Percentiles rank a stretch among this genome's conserved stretches.
These are phyloP conservation scores for Neoboletus brunneissimus DNA, from an alignment of 768 basidiomycete genomes.

Conservation along the genomic window DNA sequence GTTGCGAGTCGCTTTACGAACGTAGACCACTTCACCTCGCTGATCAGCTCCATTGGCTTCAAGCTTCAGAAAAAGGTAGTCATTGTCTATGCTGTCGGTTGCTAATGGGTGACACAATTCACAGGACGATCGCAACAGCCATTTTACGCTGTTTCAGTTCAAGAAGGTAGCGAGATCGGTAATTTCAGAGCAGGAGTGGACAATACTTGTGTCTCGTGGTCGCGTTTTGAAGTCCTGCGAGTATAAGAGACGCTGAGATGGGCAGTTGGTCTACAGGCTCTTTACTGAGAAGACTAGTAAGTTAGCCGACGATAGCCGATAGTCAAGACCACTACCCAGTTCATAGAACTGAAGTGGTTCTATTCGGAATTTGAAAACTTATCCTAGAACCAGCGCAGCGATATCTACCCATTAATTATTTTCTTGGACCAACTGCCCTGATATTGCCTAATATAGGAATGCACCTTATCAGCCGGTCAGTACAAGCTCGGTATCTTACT, in stretches of 20 bases:
- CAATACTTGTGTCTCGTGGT: slow-evolving; percentile 48
- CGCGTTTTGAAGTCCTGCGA: slow-evolving; percentile 81
- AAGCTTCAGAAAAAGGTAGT: slow-evolving; percentile 63
- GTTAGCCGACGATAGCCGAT: too few relatives aligned
- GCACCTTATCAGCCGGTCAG: background rate
- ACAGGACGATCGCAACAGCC: slow-evolving; percentile 79
- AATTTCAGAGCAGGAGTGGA: slow-evolving; percentile 61
- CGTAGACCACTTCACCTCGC: slow-evolving; percentile 59
- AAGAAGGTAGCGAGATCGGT: slow-evolving; percentile 50
- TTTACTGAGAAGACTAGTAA: too few relatives aligned
- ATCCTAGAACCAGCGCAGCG: too few relatives aligned
- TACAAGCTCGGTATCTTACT: background rate
- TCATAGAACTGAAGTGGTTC: too few relatives aligned
- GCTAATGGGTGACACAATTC: background rate
- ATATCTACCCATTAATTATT: too few relatives aligned
- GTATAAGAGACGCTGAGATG: slow-evolving; percentile 76
- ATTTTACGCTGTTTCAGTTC: slow-evolving; percentile 85
- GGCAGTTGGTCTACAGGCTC: too few relatives aligned
- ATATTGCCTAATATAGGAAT: background rate
- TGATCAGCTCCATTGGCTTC: slow-evolving; percentile 73
- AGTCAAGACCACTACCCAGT: too few relatives aligned
- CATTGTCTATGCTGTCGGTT: background rate
- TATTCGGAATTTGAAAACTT: too few relatives aligned
- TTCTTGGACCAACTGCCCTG: too few relatives aligned
- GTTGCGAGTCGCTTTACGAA: slow-evolving; percentile 81